Evolutionary conservation across 2,329 filamentous ascomycete species (phyloP), one percentile per base, ranked within the genome.

Genomic region (Aspergillus pseudoterreus): DNA sequence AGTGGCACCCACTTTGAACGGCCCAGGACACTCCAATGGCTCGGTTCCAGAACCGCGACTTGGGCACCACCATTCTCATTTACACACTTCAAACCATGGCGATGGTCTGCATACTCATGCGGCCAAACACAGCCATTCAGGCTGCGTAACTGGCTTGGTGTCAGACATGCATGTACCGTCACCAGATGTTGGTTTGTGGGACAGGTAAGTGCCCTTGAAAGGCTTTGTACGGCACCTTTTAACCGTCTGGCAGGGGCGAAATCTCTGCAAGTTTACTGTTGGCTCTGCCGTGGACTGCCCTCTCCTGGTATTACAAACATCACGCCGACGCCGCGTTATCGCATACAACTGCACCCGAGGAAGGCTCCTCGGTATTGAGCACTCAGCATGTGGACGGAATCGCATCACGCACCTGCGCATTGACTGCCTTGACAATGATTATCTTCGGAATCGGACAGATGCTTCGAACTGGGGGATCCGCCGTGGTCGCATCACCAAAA

Each of bases 231-330:
- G 14, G 5, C 47, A 11, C 5, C 48, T 39, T 52, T 45, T 53
- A 41, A 56, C 46, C 24, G 19, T 41, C 21, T 10, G 51, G 15
- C 48, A 72, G 77, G 14, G 67, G 72, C 22, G 78, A 82, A 61
- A 65, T 75, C 4, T 55, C 81, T 50, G 78, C 77, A 4, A 78
- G 77, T 21, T 57, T 80, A 49, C 66, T 82, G 27, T 58, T 67
- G 9, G 59, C 65, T 15, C 49, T 69, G 22, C 70, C 70, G 19
- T 72, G 70, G 70, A 62, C 71, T 21, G 59, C 58, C 6, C 38
- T 71, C 9, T 72, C 70, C 14, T 72, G 70, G 70, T 71, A 67
- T 36, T 61, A 64, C 32, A 57, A 58, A 41, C 57, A 60, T 17
- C 64, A 62, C 51, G 58, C 57, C 32, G 55, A 63, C 39, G 54